Percentiles rank a stretch among this genome's conserved stretches.
Evolutionary conservation across 345 rosid genomes (phyloP).

Genomic region (Populus ilicifolia): DNA sequence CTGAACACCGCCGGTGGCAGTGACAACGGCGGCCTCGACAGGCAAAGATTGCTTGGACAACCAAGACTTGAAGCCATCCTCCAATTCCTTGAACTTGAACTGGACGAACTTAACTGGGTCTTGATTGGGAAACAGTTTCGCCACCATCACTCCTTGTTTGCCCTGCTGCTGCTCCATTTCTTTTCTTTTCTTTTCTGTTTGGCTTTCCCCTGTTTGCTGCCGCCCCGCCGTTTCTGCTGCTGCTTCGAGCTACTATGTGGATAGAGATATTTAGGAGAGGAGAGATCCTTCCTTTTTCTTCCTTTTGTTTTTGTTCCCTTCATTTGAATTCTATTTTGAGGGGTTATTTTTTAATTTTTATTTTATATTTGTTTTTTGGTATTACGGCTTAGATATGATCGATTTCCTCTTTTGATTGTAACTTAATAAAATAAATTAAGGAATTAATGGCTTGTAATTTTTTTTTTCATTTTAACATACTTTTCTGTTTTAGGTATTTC

Average conservation of each 20-base stretch:
- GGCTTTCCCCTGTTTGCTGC: not conserved
- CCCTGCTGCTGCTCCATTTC: constrained; percentile 48
- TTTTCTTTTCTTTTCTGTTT: not conserved
- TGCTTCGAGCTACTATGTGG: not conserved
- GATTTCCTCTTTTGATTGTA: not conserved
- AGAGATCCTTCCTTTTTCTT: not conserved
- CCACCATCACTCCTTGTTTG: constrained; percentile 37
- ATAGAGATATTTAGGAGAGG: not conserved
- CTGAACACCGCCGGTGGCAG: constrained; percentile 65
- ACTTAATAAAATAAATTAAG: no score
- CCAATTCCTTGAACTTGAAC: constrained; percentile 54
- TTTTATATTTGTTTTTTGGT: no score
- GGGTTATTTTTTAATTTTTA: no score
- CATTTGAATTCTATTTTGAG: no score
- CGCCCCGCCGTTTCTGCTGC: not conserved
- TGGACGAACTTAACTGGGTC: constrained; percentile 59
- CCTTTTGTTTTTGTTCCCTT: not conserved
- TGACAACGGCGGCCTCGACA: constrained; percentile 72
- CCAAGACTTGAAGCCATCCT: constrained; percentile 67
- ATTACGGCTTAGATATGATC: not conserved
- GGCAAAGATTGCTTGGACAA: constrained; percentile 66
- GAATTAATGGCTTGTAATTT: no score
- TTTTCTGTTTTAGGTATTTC: no score
- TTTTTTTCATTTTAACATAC: no score
- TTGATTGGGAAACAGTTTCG: constrained; percentile 39